A percentile compares a stretch with the other conserved stretches of the same genome.
Conservation (phyloP, 352 stramenopile species). For the Globisporangium camurandrum region DNA sequence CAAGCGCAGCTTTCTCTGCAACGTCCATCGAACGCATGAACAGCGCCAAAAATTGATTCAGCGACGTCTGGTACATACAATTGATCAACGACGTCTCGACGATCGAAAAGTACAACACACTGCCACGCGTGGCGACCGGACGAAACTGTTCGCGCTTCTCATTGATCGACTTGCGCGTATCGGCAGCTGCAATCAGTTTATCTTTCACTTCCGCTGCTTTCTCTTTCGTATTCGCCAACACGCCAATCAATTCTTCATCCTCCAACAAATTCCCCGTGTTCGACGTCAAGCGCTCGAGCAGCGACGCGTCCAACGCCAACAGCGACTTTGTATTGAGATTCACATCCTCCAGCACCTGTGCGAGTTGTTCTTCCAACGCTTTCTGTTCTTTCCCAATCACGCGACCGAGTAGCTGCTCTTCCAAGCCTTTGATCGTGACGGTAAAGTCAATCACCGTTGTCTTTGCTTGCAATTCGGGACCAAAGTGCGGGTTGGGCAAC, state of each 20-base stretch:
- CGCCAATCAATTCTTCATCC: slow-evolving; percentile 97
- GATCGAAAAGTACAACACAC: slow-evolving; percentile 98
- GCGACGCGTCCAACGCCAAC: slow-evolving; percentile 91
- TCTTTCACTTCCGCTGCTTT: slow-evolving; percentile 97
- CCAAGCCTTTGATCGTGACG: slow-evolving; percentile 94
- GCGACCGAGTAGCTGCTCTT: slow-evolving; percentile 96
- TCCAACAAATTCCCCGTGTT: slow-evolving; percentile 98
- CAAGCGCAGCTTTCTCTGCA: slow-evolving; percentile 94
- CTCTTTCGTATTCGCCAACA: slow-evolving; percentile 97
- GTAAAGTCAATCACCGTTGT: slow-evolving; percentile 99
- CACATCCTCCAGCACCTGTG: slow-evolving; percentile 96
- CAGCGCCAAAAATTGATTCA: slow-evolving; percentile 96
- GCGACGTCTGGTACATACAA: slow-evolving; percentile 99
- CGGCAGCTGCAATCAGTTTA: slow-evolving; percentile 94
- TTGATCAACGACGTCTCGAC: slow-evolving; percentile 98
- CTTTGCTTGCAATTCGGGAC: slow-evolving; percentile 96
- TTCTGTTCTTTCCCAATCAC: slow-evolving; percentile 98
- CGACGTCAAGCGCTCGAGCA: slow-evolving; percentile 94
- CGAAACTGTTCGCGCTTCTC: slow-evolving; percentile 98
- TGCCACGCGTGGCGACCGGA: slow-evolving; percentile 94
- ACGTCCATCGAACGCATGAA: slow-evolving; percentile 98
- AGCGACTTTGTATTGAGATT: slow-evolving; percentile 98
- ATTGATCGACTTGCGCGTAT: slow-evolving; percentile 96
- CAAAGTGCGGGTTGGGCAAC: slow-evolving; percentile 97
- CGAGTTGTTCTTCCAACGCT: slow-evolving; percentile 97